Evolutionary conservation across 495 filamentous ascomycete genomes (phyloP).

Genomic region (Poronia punctata): DNA sequence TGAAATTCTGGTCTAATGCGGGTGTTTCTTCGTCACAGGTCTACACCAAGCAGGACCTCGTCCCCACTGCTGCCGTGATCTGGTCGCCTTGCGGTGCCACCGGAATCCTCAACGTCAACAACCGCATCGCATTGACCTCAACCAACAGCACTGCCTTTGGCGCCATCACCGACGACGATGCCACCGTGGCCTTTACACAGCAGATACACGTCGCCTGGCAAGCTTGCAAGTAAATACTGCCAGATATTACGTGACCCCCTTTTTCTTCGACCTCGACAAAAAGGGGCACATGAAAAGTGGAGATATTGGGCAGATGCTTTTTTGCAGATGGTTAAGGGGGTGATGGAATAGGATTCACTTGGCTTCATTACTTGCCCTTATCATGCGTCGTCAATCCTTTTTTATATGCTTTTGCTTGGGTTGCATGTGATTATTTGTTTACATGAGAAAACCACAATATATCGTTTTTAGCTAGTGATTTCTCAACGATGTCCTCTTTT

Average conservation of each 20-base stretch:
- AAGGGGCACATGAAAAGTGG: too few relatives aligned
- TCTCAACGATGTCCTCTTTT: conserved; percentile 1
- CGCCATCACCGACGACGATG: conserved; percentile 49
- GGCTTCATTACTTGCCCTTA: too few relatives aligned
- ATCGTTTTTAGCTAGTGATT: conserved; percentile 2
- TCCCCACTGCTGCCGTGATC: conserved; percentile 47
- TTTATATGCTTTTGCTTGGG: too few relatives aligned
- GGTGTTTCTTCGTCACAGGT: conserved; percentile 27
- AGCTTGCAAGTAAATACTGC: conserved; percentile 27
- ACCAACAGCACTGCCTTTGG: conserved; percentile 37
- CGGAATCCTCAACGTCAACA: conserved; percentile 54
- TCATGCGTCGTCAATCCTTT: too few relatives aligned
- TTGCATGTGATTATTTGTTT: conserved; percentile 2
- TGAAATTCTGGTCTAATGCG: too few relatives aligned
- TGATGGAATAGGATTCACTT: too few relatives aligned
- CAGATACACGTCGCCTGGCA: conserved; percentile 48
- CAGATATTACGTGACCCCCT: too few relatives aligned
- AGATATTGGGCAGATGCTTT: too few relatives aligned
- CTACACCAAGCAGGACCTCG: conserved; percentile 50
- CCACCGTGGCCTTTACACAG: conserved; percentile 49
- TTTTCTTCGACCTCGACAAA: too few relatives aligned
- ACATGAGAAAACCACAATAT: conserved; percentile 4
- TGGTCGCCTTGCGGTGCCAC: conserved; percentile 50
- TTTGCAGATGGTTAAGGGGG: too few relatives aligned
- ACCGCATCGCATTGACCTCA: conserved; percentile 47